Base-by-base conservation (phyloP, 371 early-diverging fungal genomes). In the Apophysomyces trapeziformis region DNA sequence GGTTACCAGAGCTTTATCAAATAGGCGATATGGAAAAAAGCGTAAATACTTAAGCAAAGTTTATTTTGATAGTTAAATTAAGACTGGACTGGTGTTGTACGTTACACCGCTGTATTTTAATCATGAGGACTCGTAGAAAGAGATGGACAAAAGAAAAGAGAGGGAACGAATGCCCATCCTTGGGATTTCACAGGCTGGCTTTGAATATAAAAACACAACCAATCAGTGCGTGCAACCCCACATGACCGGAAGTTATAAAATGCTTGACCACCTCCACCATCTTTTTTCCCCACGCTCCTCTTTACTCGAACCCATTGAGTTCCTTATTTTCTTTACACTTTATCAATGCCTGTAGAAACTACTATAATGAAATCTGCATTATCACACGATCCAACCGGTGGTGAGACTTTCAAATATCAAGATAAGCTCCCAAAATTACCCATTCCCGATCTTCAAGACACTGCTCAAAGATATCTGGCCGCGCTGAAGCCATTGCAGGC, bases 401-500 rank as follows among this genome's bases (percentile, higher is more conserved):
- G 76, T 12, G 68, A 75, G 45, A 75, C 87, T 3, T 77, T 84
- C 65, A 77, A 82, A 67, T 82, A 83, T 64, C 90, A 89, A 68
- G 72, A 74, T 8, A 78, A 84, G 58, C 85, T 96, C 21, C 90
- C 90, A 18, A 88, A 87, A 50, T 83, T 96, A 18, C 97, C 97
- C 36, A 90, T 98, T 45, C 97, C 98, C 0, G 82, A 90, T 18
- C 87, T 98, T 43, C 78, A 90, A 44, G 92, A 92, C 61, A 96
- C 97, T 1, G 73, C 85, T n/a, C 71, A 82, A 36, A 82, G 88
- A 38, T 97, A 96, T 73, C 80, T 94, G 0, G 68, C 84, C 35
- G 80, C 90, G 4, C 84, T 95, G 7, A 85, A 86, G 57, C 95
- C 97, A n/a, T 78, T 97, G 38, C 83, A 86, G 73, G 82, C 92